Evolutionary conservation across 306 rosid genomes (phyloP).

Genomic region (Medicago ruthenica): DNA sequence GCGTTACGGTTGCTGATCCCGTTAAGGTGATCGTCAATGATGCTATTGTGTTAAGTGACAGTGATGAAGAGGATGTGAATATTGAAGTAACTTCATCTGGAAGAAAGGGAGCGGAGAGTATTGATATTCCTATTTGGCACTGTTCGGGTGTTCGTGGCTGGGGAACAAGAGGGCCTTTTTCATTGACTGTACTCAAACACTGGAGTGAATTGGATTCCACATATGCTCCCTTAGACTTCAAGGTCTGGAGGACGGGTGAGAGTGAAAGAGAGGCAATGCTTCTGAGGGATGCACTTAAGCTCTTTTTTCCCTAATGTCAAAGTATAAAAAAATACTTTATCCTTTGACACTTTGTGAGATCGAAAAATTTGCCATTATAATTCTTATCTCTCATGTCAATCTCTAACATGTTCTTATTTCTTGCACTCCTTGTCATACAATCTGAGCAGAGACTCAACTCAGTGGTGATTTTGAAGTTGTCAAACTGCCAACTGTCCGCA

Average conservation of each 20-base stretch:
- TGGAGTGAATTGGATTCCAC: conserved; percentile 50
- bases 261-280: conserved; percentile 59
- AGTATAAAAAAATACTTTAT: not conserved
- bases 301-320: conserved; percentile 7
- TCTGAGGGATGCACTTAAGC: conserved; percentile 57
- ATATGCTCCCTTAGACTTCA: conserved; percentile 43
- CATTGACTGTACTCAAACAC: conserved; percentile 56
- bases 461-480: not conserved
- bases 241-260: conserved; percentile 73
- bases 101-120: conserved; percentile 41
- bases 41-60: conserved; percentile 44
- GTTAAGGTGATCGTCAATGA: conserved; percentile 30
- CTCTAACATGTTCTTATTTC: not conserved
- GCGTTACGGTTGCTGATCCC: conserved; percentile 7
- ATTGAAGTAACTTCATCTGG: not conserved
- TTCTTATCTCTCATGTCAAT: not conserved
- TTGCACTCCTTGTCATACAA: not conserved
- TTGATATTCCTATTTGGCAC: conserved; percentile 48
- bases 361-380: not conserved
- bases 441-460: not conserved
- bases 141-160: conserved; percentile 58
- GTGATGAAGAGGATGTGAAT: conserved; percentile 37
- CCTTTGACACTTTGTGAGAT: not conserved
- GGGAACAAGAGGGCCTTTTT: conserved; percentile 56
- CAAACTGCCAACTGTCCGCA: not conserved